phyloP scores from a whole-genome alignment of 495 filamentous ascomycete genomes.

The Mycothermus thermophilus region DNA sequence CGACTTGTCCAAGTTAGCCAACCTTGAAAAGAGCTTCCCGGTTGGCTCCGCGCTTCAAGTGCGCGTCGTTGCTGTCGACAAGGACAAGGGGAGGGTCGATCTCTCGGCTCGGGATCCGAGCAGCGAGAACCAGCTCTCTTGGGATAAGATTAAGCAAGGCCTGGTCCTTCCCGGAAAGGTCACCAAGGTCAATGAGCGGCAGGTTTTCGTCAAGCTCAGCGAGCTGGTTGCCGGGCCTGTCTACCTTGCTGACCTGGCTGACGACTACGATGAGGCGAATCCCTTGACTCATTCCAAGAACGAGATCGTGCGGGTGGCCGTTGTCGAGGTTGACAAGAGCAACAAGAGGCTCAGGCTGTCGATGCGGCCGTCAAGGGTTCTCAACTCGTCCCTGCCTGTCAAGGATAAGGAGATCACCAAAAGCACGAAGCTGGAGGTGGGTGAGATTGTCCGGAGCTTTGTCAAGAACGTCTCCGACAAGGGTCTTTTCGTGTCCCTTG shows the following conservation, averaged over 20 bases:
- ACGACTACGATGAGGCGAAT: constrained; percentile 69
- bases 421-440: constrained; percentile 53
- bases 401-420: constrained; percentile 66
- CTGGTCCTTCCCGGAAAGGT: constrained; percentile 73
- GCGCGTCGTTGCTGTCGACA: constrained; percentile 60
- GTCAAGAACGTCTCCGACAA: constrained; percentile 75
- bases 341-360: constrained; percentile 78
- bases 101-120: constrained; percentile 53
- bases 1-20: constrained; percentile 58
- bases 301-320: constrained; percentile 69
- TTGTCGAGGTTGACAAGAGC: constrained; percentile 62
- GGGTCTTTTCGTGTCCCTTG: constrained; percentile 71
- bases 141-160: constrained; percentile 54
- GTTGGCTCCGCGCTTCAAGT: constrained; percentile 72
- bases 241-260: constrained; percentile 61
- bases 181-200: constrained; percentile 71
- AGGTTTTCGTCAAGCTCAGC: constrained; percentile 73
- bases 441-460: constrained; percentile 78
- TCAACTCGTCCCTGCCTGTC: constrained; percentile 74
- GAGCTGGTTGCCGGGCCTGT: constrained; percentile 60
- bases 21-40: constrained; percentile 74
- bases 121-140: constrained; percentile 41
- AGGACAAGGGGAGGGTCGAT: constrained; percentile 61
- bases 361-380: constrained; percentile 68
- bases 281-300: constrained; percentile 53